These are phyloP conservation scores for Aspergillus sp. DNA, from an alignment of 2,329 filamentous ascomycete species.

Conservation along the genomic window DNA sequence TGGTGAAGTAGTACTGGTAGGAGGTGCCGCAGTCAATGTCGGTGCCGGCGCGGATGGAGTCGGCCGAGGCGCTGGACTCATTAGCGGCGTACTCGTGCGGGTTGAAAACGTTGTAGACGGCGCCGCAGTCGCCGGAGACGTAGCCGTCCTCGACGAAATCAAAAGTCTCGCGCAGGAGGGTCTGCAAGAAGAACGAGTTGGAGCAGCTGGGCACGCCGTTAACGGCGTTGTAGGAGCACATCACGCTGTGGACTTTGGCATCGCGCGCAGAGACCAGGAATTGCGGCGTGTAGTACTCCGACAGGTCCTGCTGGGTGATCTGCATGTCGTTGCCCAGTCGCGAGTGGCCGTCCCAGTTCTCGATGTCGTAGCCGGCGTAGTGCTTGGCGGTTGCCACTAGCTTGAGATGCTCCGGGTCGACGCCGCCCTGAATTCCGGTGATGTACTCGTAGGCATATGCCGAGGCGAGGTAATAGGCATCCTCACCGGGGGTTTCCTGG, in stretches of 20 bases:
- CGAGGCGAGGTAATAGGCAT: slow-evolving; percentile 47
- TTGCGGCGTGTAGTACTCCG: slow-evolving; percentile 65
- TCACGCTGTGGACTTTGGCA: slow-evolving; percentile 56
- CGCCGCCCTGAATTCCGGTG: slow-evolving; percentile 52
- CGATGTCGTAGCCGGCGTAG: slow-evolving; percentile 58
- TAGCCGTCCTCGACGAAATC: slow-evolving; percentile 60
- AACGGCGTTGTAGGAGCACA: slow-evolving; percentile 63
- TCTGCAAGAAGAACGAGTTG: slow-evolving; percentile 60
- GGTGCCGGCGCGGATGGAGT: slow-evolving; percentile 50
- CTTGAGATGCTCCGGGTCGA: slow-evolving; percentile 35
- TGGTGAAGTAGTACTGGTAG: slow-evolving; percentile 46
- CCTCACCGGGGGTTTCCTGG: slow-evolving; percentile 60
- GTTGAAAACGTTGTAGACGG: slow-evolving; percentile 58
- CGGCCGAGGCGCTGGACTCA: slow-evolving; percentile 47
- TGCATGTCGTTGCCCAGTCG: slow-evolving; percentile 54
- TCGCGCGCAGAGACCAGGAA: slow-evolving; percentile 63
- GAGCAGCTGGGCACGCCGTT: slow-evolving; percentile 66
- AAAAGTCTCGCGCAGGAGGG: slow-evolving; percentile 64
- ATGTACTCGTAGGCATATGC: slow-evolving; percentile 54
- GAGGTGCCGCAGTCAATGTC: slow-evolving; percentile 54
- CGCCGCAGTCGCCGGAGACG: slow-evolving; percentile 64
- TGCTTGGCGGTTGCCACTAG: slow-evolving; percentile 58
- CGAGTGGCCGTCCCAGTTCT: slow-evolving; percentile 44
- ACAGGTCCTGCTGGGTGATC: slow-evolving; percentile 60
- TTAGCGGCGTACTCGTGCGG: slow-evolving; percentile 50